A percentile compares a stretch with the other conserved stretches of the same genome.
These are phyloP conservation scores for Chrysosphaeria jannelii DNA, from an alignment of 2,329 filamentous ascomycete species.

Conservation along the genomic window DNA sequence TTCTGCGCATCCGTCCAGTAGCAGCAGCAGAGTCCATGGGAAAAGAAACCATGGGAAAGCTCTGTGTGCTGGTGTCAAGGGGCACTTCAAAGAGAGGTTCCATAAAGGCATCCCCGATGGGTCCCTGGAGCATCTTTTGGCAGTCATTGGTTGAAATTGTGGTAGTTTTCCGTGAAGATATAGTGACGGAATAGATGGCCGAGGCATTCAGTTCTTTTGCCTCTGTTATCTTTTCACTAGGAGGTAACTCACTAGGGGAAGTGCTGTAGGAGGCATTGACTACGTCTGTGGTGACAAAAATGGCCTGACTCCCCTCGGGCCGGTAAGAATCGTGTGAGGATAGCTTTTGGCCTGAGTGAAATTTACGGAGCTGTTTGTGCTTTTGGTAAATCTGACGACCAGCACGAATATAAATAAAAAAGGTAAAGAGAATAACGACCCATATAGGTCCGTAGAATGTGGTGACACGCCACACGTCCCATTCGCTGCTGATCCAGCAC, in stretches of 20 bases:
- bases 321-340: no score
- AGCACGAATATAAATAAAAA: slow-evolving; percentile 34
- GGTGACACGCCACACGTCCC: slow-evolving; percentile 41
- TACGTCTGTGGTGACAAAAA: slow-evolving; percentile 2
- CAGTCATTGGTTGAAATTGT: slow-evolving; percentile 4
- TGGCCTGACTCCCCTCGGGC: slow-evolving; percentile 8
- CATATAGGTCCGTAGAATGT: slow-evolving; percentile 47
- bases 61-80: background rate
- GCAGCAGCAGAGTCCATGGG: slow-evolving; percentile 1
- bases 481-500: slow-evolving; percentile 45
- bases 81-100: background rate
- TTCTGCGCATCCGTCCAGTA: slow-evolving; percentile 7
- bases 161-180: slow-evolving; percentile 11
- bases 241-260: no score
- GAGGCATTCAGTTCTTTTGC: slow-evolving; percentile 1
- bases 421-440: slow-evolving; percentile 28
- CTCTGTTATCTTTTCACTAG: no score
- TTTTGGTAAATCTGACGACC: slow-evolving; percentile 37
- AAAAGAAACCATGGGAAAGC: no score
- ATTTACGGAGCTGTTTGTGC: slow-evolving; percentile 26
- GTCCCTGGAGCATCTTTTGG: slow-evolving; percentile 5
- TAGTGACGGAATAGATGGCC: slow-evolving; percentile 17
- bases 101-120: slow-evolving; percentile 6
- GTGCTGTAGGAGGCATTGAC: background rate
- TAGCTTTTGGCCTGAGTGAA: no score